These are phyloP conservation scores for Malbranchea zuffiana DNA, from an alignment of 2,329 filamentous ascomycete genomes.

Conservation along the genomic window DNA sequence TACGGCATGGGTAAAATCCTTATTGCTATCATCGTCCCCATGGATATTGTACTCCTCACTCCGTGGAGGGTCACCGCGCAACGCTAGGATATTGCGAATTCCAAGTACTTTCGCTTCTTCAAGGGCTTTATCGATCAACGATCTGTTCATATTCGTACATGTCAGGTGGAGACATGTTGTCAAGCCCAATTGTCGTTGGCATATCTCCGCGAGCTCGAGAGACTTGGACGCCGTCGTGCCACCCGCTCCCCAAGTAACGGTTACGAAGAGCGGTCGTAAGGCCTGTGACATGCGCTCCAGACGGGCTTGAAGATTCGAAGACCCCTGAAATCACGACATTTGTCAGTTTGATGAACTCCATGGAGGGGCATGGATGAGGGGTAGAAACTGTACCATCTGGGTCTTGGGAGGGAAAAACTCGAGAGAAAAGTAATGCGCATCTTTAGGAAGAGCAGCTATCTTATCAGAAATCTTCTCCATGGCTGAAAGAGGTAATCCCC, in stretches of 20 bases:
- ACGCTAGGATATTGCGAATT: conserved; percentile 83
- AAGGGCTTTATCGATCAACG: conserved; percentile 74
- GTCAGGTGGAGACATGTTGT: conserved; percentile 95
- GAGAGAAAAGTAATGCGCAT: conserved; percentile 82
- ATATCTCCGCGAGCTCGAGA: conserved; percentile 87
- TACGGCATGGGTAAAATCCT: conserved; percentile 77
- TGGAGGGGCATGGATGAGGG: conserved; percentile 16
- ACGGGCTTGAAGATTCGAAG: conserved; percentile 83
- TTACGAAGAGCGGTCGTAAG: conserved; percentile 85
- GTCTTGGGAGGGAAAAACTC: conserved; percentile 99
- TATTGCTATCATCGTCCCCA: conserved; percentile 50
- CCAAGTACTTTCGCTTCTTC: conserved; percentile 84
- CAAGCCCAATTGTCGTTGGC: conserved; percentile 79
- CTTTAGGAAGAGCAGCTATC: conserved; percentile 75
- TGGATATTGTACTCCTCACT: conserved; percentile 74
- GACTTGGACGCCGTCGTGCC: conserved; percentile 86
- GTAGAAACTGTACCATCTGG: conserved; percentile 51
- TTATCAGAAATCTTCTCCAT: conserved; percentile 83
- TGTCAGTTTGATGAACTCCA: conserved; percentile 16
- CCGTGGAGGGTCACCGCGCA: conserved; percentile 82
- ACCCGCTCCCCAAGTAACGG: conserved; percentile 94
- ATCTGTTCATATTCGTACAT: conserved; percentile 92
- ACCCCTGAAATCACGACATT: conserved; percentile 46
- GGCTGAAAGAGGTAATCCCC: too few species aligned
- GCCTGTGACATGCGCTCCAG: conserved; percentile 91